phyloP scores from a whole-genome alignment of 139 green algal species.

The Picochlorum sp. region DNA sequence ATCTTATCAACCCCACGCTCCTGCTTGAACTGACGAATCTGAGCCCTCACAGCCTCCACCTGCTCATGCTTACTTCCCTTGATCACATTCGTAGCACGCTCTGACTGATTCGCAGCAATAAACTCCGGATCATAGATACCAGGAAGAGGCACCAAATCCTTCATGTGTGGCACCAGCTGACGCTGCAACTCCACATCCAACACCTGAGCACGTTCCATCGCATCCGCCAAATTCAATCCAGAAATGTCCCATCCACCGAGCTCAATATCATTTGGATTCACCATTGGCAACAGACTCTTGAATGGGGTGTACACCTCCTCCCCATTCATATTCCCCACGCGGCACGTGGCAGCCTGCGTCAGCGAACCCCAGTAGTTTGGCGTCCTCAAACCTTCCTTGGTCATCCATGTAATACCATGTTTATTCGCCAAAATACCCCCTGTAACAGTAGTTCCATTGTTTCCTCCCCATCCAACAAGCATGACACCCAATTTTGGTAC shows the following conservation, averaged over 20 bases:
- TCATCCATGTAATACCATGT: constrained; percentile 95
- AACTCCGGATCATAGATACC: constrained; percentile 95
- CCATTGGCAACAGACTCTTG: constrained; percentile 83
- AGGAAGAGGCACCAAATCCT: constrained; percentile 83
- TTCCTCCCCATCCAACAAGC: constrained; percentile 95
- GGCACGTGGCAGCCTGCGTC: constrained; percentile 89
- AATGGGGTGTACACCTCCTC: constrained; percentile 93
- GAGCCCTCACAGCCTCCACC: constrained; percentile 63
- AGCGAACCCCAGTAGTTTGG: constrained; percentile 98
- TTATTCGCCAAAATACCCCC: constrained; percentile 95
- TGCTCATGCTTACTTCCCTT: constrained; percentile 84
- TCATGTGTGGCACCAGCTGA: constrained; percentile 92
- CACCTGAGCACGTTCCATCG: constrained; percentile 86
- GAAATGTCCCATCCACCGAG: constrained; percentile 98
- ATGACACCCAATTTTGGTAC: constrained; percentile 98
- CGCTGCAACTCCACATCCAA: constrained; percentile 95
- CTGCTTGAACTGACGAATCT: constrained; percentile 88
- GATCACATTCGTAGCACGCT: constrained; percentile 88
- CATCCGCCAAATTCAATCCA: constrained; percentile 82
- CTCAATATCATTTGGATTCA: constrained; percentile 92
- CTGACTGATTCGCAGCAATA: constrained; percentile 93
- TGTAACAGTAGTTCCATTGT: constrained; percentile 96
- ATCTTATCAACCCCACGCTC: constrained; percentile 55
- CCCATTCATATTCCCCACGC: constrained; percentile 88
- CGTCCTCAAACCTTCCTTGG: constrained; percentile 89